Percentiles rank a stretch among this genome's conserved stretches.
Conservation (phyloP, 1,284 basidiomycete genomes). For the Neonothopanus nambi region DNA sequence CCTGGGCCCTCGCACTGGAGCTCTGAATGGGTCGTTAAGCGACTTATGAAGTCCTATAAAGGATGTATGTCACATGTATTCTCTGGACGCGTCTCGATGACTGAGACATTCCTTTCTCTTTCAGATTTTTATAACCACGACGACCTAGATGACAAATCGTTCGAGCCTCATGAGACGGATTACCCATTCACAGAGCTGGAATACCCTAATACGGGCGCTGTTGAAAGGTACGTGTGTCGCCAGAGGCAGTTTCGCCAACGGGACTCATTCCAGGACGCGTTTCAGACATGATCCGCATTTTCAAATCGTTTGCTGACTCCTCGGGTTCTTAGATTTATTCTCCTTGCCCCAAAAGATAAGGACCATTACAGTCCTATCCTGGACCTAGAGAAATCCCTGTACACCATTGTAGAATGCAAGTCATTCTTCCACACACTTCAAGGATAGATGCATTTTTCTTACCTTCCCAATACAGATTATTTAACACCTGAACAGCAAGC, state of each 20-base stretch:
- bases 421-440: conserved; percentile 14
- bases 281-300: conserved; percentile 1
- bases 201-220: conserved; percentile 66
- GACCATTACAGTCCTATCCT: conserved; percentile 80
- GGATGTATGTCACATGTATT: conserved; percentile 46
- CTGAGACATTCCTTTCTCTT: conserved; percentile 4
- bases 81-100: neutral
- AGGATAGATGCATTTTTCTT: conserved; percentile 16
- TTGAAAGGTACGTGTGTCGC: conserved; percentile 52
- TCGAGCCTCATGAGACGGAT: conserved; percentile 56
- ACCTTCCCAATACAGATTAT: conserved; percentile 49
- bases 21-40: conserved; percentile 59
- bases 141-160: conserved; percentile 57
- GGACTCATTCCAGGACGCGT: conserved; percentile 10
- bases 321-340: conserved; percentile 52
- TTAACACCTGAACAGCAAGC: conserved; percentile 62
- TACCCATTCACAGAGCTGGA: conserved; percentile 67
- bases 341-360: conserved; percentile 73
- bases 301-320: neutral
- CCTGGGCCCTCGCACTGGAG: conserved; percentile 54
- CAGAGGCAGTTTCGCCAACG: conserved; percentile 2
- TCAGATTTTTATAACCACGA: conserved; percentile 66
- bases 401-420: conserved; percentile 69
- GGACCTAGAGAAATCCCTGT: conserved; percentile 65
- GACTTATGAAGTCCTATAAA: conserved; percentile 64